A percentile compares a stretch with the other conserved stretches of the same genome.
Evolutionary conservation across 768 basidiomycete genomes (phyloP).

Genomic region (Russula griseocarnosa): DNA sequence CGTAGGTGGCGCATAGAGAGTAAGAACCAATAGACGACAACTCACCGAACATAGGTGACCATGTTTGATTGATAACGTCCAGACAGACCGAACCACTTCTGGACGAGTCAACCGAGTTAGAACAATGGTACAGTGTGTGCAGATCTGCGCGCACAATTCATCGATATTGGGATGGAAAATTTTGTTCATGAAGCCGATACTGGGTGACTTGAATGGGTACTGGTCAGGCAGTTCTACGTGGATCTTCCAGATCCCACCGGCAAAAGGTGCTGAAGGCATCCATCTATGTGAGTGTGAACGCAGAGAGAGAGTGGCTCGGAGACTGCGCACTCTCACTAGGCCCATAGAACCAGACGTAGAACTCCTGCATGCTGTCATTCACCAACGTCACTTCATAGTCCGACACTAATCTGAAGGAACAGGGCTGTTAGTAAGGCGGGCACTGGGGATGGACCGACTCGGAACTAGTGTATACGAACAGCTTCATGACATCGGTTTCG

Average conservation of each 20-base stretch:
- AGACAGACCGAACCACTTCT: constrained; percentile 98
- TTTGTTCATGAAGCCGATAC: constrained; percentile 99
- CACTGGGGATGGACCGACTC: background rate
- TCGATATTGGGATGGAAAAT: constrained; percentile 99
- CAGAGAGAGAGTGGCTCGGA: background rate
- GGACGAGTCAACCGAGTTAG: constrained; percentile 26
- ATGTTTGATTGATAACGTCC: constrained; percentile 98
- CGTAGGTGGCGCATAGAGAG: constrained; percentile 2
- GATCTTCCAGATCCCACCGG: constrained; percentile 98
- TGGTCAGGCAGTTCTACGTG: constrained; percentile 98
- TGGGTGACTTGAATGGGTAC: constrained; percentile 98
- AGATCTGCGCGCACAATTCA: constrained; percentile 64
- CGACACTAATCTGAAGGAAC: constrained; percentile 79
- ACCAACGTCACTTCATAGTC: constrained; percentile 97
- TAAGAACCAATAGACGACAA: constrained; percentile 18
- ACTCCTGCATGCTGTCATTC: constrained; percentile 98
- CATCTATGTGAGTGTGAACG: constrained; percentile 5
- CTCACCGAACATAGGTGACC: constrained; percentile 99
- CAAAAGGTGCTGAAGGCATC: constrained; percentile 72
- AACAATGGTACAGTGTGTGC: constrained; percentile 20
- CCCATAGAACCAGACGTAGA: constrained; percentile 94
- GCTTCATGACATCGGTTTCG: constrained; percentile 99
- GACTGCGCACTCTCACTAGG: constrained; percentile 82
- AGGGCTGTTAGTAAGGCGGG: background rate
- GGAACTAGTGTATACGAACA: constrained; percentile 50